Conservation (phyloP, 2,329 filamentous ascomycete species). For the Sporothrix pseudoabietina region DNA sequence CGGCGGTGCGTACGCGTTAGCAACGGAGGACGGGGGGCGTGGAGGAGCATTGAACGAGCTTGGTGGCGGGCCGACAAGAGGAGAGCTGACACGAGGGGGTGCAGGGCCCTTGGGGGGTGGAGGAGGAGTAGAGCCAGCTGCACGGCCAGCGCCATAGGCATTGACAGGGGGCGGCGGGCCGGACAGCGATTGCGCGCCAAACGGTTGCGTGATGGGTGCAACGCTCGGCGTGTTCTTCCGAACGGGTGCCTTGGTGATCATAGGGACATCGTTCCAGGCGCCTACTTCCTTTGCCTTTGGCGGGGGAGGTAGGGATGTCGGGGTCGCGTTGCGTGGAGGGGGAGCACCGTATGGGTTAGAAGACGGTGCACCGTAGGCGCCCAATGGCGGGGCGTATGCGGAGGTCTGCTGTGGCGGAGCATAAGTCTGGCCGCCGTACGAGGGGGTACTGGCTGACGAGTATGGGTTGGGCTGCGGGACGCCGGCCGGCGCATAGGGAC, state of each 20-base stretch:
- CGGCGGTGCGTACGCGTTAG: constrained; percentile 67
- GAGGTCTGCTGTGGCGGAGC: constrained; percentile 40
- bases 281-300: constrained; percentile 71
- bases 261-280: constrained; percentile 93
- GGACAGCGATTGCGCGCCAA: constrained; percentile 60
- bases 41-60: constrained; percentile 51
- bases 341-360: constrained; percentile 41
- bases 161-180: constrained; percentile 61
- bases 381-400: constrained; percentile 42
- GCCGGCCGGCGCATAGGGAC: constrained; percentile 44
- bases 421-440: constrained; percentile 41
- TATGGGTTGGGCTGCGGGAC: constrained; percentile 50
- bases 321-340: constrained; percentile 60
- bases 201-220: constrained; percentile 72
- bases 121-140: constrained; percentile 68
- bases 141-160: constrained; percentile 57
- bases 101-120: constrained; percentile 80
- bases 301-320: constrained; percentile 66
- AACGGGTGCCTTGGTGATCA: constrained; percentile 73
- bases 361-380: constrained; percentile 46
- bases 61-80: constrained; percentile 61
- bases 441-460: constrained; percentile 42
- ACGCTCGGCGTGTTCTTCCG: constrained; percentile 74
- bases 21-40: constrained; percentile 56
- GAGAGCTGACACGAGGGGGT: constrained; percentile 71